phyloP scores from a whole-genome alignment of 148 eudicot species.

The Cornus kousa region DNA sequence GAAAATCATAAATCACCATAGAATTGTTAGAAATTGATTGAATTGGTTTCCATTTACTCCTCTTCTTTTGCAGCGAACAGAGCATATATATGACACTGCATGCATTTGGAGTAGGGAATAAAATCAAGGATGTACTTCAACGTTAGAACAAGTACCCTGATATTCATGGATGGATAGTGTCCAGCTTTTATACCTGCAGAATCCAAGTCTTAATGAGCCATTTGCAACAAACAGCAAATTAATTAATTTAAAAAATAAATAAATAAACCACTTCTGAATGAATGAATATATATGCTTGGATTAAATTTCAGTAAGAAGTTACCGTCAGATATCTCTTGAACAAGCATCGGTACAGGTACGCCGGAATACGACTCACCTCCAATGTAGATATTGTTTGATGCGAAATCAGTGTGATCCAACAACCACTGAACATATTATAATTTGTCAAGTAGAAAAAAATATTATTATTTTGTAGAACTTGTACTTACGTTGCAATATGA shows the following conservation, averaged over 20 bases:
- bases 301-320: too few relatives aligned
- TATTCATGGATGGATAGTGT: neutral
- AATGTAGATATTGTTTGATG: slow-evolving; percentile 1
- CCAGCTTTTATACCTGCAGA: neutral
- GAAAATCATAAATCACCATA: neutral
- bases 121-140: neutral
- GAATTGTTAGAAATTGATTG: too few relatives aligned
- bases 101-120: neutral
- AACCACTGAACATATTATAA: slow-evolving; percentile 9
- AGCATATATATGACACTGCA: too few relatives aligned
- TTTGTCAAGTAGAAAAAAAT: neutral
- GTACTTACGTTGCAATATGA: too few relatives aligned
- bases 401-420: slow-evolving; percentile 7
- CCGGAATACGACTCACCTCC: slow-evolving; percentile 9
- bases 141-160: neutral
- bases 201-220: neutral
- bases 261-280: too few relatives aligned
- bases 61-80: too few relatives aligned
- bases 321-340: slow-evolving; percentile 5
- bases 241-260: too few relatives aligned
- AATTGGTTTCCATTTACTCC: neutral
- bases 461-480: too few relatives aligned
- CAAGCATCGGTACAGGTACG: neutral
- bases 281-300: too few relatives aligned
- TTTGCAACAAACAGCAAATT: too few relatives aligned